Evolutionary conservation across 345 rosid genomes (phyloP).

Genomic region (Mangifera indica): DNA sequence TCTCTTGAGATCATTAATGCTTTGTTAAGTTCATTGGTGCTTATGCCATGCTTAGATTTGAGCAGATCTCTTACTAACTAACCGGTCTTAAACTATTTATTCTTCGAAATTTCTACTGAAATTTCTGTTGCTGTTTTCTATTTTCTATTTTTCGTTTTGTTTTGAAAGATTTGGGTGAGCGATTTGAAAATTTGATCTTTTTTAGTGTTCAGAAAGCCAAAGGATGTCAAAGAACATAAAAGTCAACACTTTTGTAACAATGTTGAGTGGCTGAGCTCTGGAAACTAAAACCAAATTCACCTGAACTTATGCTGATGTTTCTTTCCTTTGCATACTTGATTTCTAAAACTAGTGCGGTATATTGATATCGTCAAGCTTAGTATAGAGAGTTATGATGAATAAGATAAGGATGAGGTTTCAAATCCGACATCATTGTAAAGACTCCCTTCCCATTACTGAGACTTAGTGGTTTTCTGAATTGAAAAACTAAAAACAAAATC

Average conservation of each 20-base stretch:
- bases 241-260: background rate
- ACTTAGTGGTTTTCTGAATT: too few relatives aligned
- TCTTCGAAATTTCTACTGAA: background rate
- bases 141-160: background rate
- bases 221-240: background rate
- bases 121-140: background rate
- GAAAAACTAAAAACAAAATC: too few relatives aligned
- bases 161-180: background rate
- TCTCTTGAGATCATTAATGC: background rate
- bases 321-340: background rate
- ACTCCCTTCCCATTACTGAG: too few relatives aligned
- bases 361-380: too few relatives aligned
- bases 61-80: conserved; percentile 11
- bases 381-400: too few relatives aligned
- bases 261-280: conserved; percentile 3
- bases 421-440: too few relatives aligned
- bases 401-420: too few relatives aligned
- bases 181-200: conserved; percentile 1
- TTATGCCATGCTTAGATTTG: conserved; percentile 17
- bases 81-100: background rate
- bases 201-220: background rate
- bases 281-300: background rate
- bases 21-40: conserved; percentile 3
- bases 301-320: background rate
- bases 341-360: background rate